Evolutionary conservation across 129 eudicot species (phyloP), one percentile per base, ranked within the genome.

Genomic region (Arctium lappa): DNA sequence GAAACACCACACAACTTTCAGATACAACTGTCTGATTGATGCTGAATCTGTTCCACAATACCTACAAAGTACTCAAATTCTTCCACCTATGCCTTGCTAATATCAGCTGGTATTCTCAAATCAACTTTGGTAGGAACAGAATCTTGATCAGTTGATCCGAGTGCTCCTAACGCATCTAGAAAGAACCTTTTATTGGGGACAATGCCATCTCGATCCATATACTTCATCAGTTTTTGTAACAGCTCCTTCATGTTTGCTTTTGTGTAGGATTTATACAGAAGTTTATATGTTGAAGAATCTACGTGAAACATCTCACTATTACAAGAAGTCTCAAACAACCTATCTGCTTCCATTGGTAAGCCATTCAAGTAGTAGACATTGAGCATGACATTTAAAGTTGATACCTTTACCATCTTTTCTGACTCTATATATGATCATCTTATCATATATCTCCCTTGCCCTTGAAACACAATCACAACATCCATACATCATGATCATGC

Each of bases 381-480:
- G 6, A 93, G 89, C 98, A 95, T 95, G 3, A 94, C 93, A 81
- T 95, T 95, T n/a, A 95, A 75, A 72, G 94, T 93, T 22, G 99
- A 95, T 63, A 88, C 86, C 69, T 89, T 93, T 29, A 83, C 83
- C 77, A 87, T 87, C 79, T 79, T 87, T 80, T 81, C 92, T 32
- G 91, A 86, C 53, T 77, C 95, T 22, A 22, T 22, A 22, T 22
- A 22, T 22, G n/a, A 81, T 63, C 81, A 91, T 79, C 18, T 72
- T 74, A 29, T 95, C 93, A 80, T 85, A 95, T 77, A 87, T 86
- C 13, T 89, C 97, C 39, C 99, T 88, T 3, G 99, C 98, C 86
- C 80, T 91, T 2, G 97, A 85, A 11, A 89, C 87, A 80, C 87
- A 90, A 76, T 85, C 99, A 79, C 99, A 95, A 34, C 81, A 84